Evolutionary conservation across 2,329 filamentous ascomycete species (phyloP).

Genomic region (Chaetomium globosum): DNA sequence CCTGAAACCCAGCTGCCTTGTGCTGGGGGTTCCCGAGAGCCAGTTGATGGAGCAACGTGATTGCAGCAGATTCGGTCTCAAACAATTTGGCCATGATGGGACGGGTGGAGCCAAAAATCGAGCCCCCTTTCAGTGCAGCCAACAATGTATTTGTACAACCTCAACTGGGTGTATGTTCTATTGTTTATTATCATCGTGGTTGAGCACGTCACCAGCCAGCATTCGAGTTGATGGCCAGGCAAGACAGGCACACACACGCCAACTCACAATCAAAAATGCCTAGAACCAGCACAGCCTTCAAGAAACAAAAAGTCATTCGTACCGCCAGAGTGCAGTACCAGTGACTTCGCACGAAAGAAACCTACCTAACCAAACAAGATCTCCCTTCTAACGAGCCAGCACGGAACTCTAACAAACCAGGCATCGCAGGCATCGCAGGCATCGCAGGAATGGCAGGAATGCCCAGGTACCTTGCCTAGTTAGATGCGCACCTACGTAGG

Average conservation of each 20-base stretch:
- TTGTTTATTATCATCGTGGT: not conserved
- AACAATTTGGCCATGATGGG: not conserved
- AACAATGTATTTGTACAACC: not conserved
- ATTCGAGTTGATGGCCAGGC: not conserved
- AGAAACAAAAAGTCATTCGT: too few species aligned
- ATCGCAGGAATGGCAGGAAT: too few species aligned
- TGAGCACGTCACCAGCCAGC: not conserved
- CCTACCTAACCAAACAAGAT: too few species aligned
- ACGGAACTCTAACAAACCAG: too few species aligned
- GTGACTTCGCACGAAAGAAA: too few species aligned
- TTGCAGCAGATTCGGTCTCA: not conserved
- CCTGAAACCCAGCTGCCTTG: slow-evolving; percentile 20
- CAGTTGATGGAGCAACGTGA: slow-evolving; percentile 28
- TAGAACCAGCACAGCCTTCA: too few species aligned
- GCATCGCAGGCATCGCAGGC: too few species aligned
- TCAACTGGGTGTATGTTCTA: not conserved
- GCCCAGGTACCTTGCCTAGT: too few species aligned
- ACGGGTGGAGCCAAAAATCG: not conserved
- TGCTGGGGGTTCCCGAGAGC: slow-evolving; percentile 3
- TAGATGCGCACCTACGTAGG: too few species aligned
- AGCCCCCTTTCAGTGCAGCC: not conserved
- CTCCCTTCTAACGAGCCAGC: too few species aligned
- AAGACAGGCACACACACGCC: too few species aligned
- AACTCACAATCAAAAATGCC: not conserved
- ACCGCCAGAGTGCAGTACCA: too few species aligned